Percentiles rank a stretch among this genome's conserved stretches.
phyloP scores from a whole-genome alignment of 164 flowering plant genomes.

The Litsea cubeba region DNA sequence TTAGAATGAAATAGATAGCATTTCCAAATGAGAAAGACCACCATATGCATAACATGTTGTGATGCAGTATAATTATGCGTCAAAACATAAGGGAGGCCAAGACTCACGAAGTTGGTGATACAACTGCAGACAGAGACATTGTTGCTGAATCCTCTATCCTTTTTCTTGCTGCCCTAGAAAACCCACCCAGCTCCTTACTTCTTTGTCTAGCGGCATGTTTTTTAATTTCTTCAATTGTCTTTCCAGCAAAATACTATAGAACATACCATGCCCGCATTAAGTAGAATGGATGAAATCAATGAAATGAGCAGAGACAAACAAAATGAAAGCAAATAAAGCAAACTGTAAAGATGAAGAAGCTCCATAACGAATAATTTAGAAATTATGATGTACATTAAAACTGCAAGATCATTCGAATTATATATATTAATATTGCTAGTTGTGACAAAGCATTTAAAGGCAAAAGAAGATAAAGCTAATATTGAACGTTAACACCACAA shows the following conservation, averaged over 20 bases:
- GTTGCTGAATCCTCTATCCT: constrained; percentile 12
- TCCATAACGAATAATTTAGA: background rate
- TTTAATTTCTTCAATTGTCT: constrained; percentile 51
- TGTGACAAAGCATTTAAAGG: no score
- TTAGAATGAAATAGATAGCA: no score
- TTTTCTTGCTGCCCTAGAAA: constrained; percentile 21
- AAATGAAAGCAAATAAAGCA: background rate
- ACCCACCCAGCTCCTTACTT: constrained; percentile 24
- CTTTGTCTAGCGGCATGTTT: constrained; percentile 21
- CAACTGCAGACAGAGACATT: constrained; percentile 8
- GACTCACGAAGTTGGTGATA: constrained; percentile 22
- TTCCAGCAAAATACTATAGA: constrained; percentile 39
- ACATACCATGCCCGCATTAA: constrained; percentile 8
- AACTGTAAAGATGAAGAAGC: background rate
- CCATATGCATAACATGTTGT: constrained; percentile 3
- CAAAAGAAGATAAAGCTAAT: no score
- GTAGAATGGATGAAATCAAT: constrained; percentile 8
- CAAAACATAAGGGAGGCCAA: constrained; percentile 3
- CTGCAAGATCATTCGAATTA: background rate
- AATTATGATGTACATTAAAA: background rate
- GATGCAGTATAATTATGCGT: background rate
- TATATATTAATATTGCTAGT: no score
- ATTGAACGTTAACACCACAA: no score
- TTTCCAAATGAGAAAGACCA: background rate
- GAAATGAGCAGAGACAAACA: background rate